Conservation (phyloP, 192 early-diverging fungal genomes). For the Backusella psychrophila region DNA sequence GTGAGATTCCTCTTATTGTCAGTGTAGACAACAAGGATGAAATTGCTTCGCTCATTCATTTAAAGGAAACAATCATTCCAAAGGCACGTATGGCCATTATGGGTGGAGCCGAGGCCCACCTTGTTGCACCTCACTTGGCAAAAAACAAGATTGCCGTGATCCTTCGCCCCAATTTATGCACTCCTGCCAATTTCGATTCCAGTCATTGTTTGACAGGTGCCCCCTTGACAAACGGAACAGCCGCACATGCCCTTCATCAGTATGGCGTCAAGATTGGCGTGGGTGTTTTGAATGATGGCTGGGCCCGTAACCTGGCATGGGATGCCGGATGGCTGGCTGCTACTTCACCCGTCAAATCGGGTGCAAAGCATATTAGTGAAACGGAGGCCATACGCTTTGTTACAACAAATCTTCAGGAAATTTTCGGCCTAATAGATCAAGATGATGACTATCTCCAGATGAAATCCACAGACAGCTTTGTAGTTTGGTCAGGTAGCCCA, state of each 20-base stretch:
- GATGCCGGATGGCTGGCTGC: slow-evolving; percentile 69
- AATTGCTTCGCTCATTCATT: slow-evolving; percentile 61
- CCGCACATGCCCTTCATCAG: slow-evolving; percentile 48
- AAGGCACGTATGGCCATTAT: slow-evolving; percentile 50
- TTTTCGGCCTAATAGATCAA: slow-evolving; percentile 46
- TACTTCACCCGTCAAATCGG: slow-evolving; percentile 28
- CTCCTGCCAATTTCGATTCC: slow-evolving; percentile 57
- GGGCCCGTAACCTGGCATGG: slow-evolving; percentile 67
- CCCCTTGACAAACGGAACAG: slow-evolving; percentile 48
- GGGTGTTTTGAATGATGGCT: slow-evolving; percentile 47
- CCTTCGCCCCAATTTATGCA: slow-evolving; percentile 60
- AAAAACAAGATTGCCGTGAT: slow-evolving; percentile 59
- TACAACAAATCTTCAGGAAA: slow-evolving; percentile 69
- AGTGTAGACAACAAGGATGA: slow-evolving; percentile 56
- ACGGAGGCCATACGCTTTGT: slow-evolving; percentile 67
- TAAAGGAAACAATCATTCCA: slow-evolving; percentile 52
- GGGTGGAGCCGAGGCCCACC: slow-evolving; percentile 67
- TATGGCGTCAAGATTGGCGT: slow-evolving; percentile 63
- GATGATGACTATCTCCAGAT: slow-evolving; percentile 17
- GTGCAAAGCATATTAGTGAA: slow-evolving; percentile 41
- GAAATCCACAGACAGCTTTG: slow-evolving; percentile 37
- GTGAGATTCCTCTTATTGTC: slow-evolving; percentile 50
- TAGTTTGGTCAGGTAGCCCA: slow-evolving; percentile 62
- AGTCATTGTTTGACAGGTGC: slow-evolving; percentile 58
- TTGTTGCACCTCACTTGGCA: slow-evolving; percentile 58